These are phyloP conservation scores for Podospora anserina DNA, from an alignment of 495 filamentous ascomycete genomes.

Conservation along the genomic window DNA sequence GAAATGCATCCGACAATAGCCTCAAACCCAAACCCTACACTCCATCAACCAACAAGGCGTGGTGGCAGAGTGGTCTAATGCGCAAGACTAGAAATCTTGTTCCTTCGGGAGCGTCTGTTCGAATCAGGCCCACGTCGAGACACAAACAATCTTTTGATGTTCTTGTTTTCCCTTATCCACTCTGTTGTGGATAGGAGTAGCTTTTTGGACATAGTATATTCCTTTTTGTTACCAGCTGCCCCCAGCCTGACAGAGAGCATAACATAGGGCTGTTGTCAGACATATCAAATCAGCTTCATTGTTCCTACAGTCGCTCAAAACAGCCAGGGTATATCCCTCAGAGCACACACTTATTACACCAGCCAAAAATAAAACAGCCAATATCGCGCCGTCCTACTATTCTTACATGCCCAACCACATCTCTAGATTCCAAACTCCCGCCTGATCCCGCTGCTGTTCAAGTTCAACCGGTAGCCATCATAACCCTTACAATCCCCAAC, in stretches of 20 bases:
- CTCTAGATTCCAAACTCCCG: not conserved
- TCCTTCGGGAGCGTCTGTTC: constrained; percentile 27
- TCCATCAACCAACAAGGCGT: constrained; percentile 7
- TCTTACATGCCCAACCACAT: not conserved
- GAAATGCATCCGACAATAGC: not conserved
- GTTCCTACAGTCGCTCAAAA: no score
- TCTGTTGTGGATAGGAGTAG: not conserved
- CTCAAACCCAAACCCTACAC: not conserved
- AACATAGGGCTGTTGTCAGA: not conserved
- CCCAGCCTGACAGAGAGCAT: not conserved
- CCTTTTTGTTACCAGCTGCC: not conserved
- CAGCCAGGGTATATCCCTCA: no score
- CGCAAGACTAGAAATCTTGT: constrained; percentile 30
- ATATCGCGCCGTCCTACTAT: no score
- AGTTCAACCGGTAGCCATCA: constrained; percentile 39
- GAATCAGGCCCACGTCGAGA: constrained; percentile 28
- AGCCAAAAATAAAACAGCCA: no score
- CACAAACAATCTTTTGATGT: constrained; percentile 5
- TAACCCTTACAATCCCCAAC: constrained; percentile 51
- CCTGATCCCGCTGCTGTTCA: no score
- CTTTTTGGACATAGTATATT: not conserved
- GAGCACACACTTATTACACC: no score
- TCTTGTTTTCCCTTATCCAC: not conserved
- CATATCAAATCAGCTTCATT: no score
- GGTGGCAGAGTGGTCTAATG: constrained; percentile 27